Conservation (phyloP, 1,139 yeast genomes). For the Yamadazyma diospyri region DNA sequence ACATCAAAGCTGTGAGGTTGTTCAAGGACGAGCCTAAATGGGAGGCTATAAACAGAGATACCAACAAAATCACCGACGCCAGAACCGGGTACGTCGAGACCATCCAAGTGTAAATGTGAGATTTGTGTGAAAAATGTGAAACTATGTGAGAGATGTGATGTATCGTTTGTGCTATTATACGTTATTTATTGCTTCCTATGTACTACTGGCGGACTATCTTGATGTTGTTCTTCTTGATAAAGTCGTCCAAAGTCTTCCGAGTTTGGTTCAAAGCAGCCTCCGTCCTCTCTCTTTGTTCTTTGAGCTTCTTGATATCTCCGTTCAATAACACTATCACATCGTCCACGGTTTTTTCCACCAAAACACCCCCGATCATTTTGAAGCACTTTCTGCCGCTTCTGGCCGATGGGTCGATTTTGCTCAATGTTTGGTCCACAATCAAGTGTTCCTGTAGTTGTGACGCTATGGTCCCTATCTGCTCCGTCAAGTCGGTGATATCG, state of each 20-base stretch:
- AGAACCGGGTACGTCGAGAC: slow-evolving; percentile 29
- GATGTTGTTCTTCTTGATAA: slow-evolving; percentile 66
- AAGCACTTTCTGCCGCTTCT: slow-evolving; percentile 70
- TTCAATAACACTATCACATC: slow-evolving; percentile 70
- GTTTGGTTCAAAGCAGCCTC: slow-evolving; percentile 44
- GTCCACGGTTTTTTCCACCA: slow-evolving; percentile 76
- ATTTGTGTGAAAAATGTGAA: too few species aligned
- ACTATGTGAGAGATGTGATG: slow-evolving; percentile 4
- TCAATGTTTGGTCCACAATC: slow-evolving; percentile 35
- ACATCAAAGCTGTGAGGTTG: slow-evolving; percentile 74
- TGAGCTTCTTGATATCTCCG: slow-evolving; percentile 50
- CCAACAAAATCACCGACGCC: slow-evolving; percentile 26
- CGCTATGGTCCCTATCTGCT: slow-evolving; percentile 49
- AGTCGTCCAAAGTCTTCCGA: slow-evolving; percentile 56
- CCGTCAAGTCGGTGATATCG: slow-evolving; percentile 52
- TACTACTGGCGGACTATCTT: slow-evolving; percentile 49
- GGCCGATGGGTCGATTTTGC: slow-evolving; percentile 29
- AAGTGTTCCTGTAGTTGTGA: slow-evolving; percentile 42
- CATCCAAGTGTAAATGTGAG: slow-evolving; percentile 23
- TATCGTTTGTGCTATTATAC: background rate
- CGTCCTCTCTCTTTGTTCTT: slow-evolving; percentile 41
- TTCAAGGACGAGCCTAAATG: slow-evolving; percentile 96
- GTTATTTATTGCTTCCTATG: slow-evolving; percentile 4
- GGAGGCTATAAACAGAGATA: slow-evolving; percentile 76
- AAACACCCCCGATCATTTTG: slow-evolving; percentile 92